Conservation (phyloP, 805 yeast genomes). For the Candida gorgasii region DNA sequence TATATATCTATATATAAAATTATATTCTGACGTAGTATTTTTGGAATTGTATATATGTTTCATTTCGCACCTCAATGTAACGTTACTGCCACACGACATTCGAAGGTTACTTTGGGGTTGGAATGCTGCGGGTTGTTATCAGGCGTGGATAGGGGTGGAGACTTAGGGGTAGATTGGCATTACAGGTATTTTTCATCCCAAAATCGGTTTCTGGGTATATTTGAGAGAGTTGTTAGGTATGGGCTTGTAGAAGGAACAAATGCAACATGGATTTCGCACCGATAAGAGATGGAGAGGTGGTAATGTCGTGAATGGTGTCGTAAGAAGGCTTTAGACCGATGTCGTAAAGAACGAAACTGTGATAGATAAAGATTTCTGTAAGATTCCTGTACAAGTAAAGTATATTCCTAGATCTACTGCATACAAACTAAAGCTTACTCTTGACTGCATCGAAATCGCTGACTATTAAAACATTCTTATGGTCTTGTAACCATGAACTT, state of each 20-base stretch:
- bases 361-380: too few relatives aligned
- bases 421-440: conserved; percentile 27
- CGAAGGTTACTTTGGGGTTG: not conserved
- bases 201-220: too few relatives aligned
- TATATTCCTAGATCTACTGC: not conserved
- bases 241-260: too few relatives aligned
- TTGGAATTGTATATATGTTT: conserved; percentile 6
- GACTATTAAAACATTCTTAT: conserved; percentile 43
- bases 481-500: conserved; percentile 50
- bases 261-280: not conserved
- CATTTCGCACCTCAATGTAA: conserved; percentile 6
- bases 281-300: too few relatives aligned
- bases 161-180: too few relatives aligned
- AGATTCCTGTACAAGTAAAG: too few relatives aligned
- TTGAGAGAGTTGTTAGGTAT: too few relatives aligned
- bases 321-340: too few relatives aligned
- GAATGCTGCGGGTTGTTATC: not conserved
- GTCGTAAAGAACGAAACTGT: too few relatives aligned
- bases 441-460: conserved; percentile 49
- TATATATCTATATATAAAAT: conserved; percentile 3
- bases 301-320: too few relatives aligned
- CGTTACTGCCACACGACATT: conserved; percentile 4
- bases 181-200: too few relatives aligned
- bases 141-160: too few relatives aligned
- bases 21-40: conserved; percentile 3